Evolutionary conservation across 805 yeast genomes (phyloP).

Genomic region (Candida ascalaphidarum): DNA sequence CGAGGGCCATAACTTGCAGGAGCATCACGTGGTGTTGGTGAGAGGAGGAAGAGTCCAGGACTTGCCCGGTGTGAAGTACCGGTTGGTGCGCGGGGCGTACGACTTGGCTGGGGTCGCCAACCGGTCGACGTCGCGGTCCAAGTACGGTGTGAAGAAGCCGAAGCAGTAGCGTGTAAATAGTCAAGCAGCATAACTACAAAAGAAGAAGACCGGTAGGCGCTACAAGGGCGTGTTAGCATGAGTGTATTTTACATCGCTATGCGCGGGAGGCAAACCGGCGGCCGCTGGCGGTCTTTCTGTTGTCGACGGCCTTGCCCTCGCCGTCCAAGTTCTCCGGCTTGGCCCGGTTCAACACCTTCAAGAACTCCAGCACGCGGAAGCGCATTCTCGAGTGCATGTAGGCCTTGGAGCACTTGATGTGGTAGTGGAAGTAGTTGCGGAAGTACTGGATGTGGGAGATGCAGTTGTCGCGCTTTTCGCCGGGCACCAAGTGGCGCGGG

Average conservation of each 20-base stretch:
- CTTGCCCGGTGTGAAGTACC: slow-evolving; percentile 96
- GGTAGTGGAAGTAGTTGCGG: slow-evolving; percentile 97
- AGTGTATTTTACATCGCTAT: not conserved
- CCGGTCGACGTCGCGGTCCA: slow-evolving; percentile 81
- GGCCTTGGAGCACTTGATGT: slow-evolving; percentile 96
- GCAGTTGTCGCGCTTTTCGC: slow-evolving; percentile 71
- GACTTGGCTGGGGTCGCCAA: slow-evolving; percentile 95
- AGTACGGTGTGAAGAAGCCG: slow-evolving; percentile 89
- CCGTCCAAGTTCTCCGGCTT: slow-evolving; percentile 85
- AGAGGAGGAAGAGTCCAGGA: slow-evolving; percentile 99
- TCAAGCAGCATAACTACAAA: too few species aligned
- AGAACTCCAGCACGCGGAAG: slow-evolving; percentile 85
- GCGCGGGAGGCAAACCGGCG: slow-evolving; percentile 45
- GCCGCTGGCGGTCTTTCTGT: slow-evolving; percentile 66
- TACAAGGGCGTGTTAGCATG: slow-evolving; percentile 3
- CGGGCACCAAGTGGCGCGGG: slow-evolving; percentile 64
- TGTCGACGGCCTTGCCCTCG: slow-evolving; percentile 39
- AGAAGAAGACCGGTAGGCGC: too few species aligned
- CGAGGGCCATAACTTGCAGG: slow-evolving; percentile 97
- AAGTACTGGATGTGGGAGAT: slow-evolving; percentile 87
- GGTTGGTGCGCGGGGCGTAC: slow-evolving; percentile 84
- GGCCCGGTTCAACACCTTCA: slow-evolving; percentile 93
- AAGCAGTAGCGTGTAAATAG: slow-evolving; percentile 15
- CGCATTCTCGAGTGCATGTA: slow-evolving; percentile 98
- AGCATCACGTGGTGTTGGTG: slow-evolving; percentile 90